Evolutionary conservation across 2,329 filamentous ascomycete species (phyloP).

Genomic region (Colletotrichum sp.): DNA sequence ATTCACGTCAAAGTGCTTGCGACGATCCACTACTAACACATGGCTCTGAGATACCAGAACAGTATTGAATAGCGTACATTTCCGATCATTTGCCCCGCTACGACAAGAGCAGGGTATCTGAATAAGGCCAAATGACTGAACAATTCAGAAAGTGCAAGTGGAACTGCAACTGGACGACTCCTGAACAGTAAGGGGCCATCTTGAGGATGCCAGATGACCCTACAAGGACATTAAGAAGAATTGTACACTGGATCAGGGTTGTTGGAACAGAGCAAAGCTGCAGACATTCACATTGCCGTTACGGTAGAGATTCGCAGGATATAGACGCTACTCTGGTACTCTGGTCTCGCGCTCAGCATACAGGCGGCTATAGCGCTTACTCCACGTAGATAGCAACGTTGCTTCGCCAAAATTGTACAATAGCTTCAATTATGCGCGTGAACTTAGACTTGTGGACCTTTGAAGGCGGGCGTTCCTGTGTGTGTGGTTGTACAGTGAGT

Average conservation of each 20-base stretch:
- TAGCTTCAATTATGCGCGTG: background rate
- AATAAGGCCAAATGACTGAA: too few species aligned
- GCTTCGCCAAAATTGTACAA: rapidly evolving
- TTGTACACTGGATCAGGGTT: background rate
- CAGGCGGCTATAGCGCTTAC: background rate
- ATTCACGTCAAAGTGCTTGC: too few species aligned
- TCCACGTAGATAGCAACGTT: rapidly evolving
- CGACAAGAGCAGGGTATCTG: too few species aligned
- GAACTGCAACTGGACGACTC: background rate
- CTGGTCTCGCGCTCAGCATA: rapidly evolving
- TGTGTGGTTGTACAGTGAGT: background rate
- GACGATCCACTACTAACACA: too few species aligned
- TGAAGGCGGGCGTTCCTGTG: rapidly evolving
- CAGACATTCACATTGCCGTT: background rate
- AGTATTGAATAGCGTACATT: too few species aligned
- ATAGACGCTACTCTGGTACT: background rate
- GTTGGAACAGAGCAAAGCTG: background rate
- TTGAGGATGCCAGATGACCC: background rate
- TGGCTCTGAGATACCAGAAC: too few species aligned
- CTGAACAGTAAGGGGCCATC: background rate
- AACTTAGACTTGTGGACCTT: rapidly evolving
- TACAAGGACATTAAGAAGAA: background rate
- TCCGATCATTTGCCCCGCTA: too few species aligned
- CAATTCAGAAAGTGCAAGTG: background rate
- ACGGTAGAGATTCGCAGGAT: background rate